Evolutionary conservation across 331 rosid genomes (phyloP), one percentile per base, ranked within the genome.

Genomic region (Erythrophleum ivorense): DNA sequence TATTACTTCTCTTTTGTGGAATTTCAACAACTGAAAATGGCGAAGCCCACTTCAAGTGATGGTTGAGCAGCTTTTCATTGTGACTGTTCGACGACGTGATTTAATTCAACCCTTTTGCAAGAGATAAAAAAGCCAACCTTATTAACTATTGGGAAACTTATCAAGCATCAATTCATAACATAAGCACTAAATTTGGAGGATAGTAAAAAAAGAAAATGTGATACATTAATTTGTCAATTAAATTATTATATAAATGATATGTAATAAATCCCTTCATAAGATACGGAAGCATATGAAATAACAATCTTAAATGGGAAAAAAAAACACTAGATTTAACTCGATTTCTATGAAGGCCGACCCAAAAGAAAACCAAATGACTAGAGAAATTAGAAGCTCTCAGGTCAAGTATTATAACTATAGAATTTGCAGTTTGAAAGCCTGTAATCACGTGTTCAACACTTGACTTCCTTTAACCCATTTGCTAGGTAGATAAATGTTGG

Each of bases 401-500:
- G 68, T 73, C 21, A 71, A 50, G 48, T 40, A 67, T 3, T 1
- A 36, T 12, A 76, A 62, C 3, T 9, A 48, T 0, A 43, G 36
- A 2, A 45, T 10, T 38, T 53, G 45, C 9, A 0, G 34, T 43
- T 29, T 38, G 16, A 66, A 7, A 16, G 15, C 59, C 29, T 31
- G 21, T 65, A 55, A 50, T 16, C 49, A 68, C 15, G 76, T 79
- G 60, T 43, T 87, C 54, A 95, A 84, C 97, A 94, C 92, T 91
- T 94, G 86, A 94, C 79, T 84, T 94, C 97, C 95, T 89, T 94
- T 88, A 94, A 88, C 6, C 91, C 98, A 50, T 81, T 63, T 6
- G 85, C 89, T 60, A 95, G 73, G 87, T 95, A 93, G 53, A 93
- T 71, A 68, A 95, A 93, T 52, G 97, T 95, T 43, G 98, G 97